Evolutionary conservation across 805 yeast species (phyloP), one percentile per base, ranked within the genome.

Genomic region (Ogataea angusta): DNA sequence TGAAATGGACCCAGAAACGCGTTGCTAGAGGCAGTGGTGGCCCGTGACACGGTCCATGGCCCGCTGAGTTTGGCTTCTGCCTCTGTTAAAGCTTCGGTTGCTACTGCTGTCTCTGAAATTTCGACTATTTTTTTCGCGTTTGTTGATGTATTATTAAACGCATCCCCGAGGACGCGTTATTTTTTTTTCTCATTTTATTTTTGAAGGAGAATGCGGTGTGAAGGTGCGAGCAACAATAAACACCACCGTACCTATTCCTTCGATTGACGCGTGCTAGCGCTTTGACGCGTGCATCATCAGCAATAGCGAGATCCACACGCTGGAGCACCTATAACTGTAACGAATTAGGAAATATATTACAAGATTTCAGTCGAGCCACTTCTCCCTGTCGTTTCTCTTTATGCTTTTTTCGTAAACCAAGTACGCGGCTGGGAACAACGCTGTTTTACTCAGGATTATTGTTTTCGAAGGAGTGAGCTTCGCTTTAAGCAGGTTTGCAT

Each of bases 401-500:
- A 43, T 56, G 27, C 53, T 56, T 5, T 46, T 35, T 9, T 41
- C 37, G 33, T 58, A 52, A 1, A 54, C 48, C 1, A 40, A 49
- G 30, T 36, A 43, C 3, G 58, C 45, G 13, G 43, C 42, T 4
- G 68, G 68, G 40, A 63, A 63, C 10, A 58, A 42, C 10, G 46
- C 58, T 2, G 48, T 52, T 36, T 60, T 60, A 28, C 66, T 57
- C 29, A 63, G 21, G 6, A 57, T 53, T n/a, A 63, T 38, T 2
- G 39, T 45, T n/a, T 43, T 49, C 1, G 53, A 35, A 6, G 62
- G 54, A 0, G 58, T 55, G 3, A 76, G 52, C 43, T 78, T 78
- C 0, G 80, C 84, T 45, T 70, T 75, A 25, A 80, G 49, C 13
- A 77, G 53, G 40, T 73, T 75, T 42, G 74, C 75, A 45, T 76